A percentile compares a stretch with the other conserved stretches of the same genome.
Conservation (phyloP, 2,329 filamentous ascomycete genomes). For the Immersiporthe knoxdaviesiana region DNA sequence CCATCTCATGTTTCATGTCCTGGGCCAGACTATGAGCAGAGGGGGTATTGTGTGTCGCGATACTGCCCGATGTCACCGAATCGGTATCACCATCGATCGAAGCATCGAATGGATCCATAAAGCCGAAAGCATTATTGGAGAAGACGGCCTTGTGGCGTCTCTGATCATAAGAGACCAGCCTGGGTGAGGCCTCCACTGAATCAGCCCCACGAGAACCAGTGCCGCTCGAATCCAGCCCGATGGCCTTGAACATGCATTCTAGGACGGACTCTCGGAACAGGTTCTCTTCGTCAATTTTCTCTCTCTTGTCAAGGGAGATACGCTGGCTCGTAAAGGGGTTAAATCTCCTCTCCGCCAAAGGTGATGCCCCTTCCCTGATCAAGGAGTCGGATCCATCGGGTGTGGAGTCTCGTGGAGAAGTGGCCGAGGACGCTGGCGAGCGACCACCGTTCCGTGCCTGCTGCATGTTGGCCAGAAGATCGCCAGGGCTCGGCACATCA, state of each 20-base stretch:
- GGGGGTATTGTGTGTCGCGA: constrained; percentile 62
- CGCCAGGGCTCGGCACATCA: constrained; percentile 69
- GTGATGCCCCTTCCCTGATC: constrained; percentile 45
- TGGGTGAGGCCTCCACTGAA: constrained; percentile 84
- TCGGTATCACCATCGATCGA: constrained; percentile 83
- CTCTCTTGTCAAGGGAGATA: constrained; percentile 67
- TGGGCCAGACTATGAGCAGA: constrained; percentile 70
- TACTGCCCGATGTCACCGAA: constrained; percentile 74
- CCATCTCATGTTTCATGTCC: constrained; percentile 88
- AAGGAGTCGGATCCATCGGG: constrained; percentile 37
- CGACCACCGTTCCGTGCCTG: constrained; percentile 64
- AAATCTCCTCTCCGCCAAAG: constrained; percentile 54
- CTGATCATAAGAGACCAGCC: constrained; percentile 81
- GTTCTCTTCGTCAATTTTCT: constrained; percentile 84
- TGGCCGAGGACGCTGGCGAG: constrained; percentile 36
- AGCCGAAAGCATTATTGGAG: constrained; percentile 82
- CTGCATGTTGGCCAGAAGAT: constrained; percentile 79
- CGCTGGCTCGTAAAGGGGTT: constrained; percentile 61
- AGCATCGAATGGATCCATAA: constrained; percentile 82
- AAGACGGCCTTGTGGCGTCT: constrained; percentile 79
- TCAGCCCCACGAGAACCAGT: constrained; percentile 67
- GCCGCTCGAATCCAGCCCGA: constrained; percentile 75
- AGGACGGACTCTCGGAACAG: constrained; percentile 88
- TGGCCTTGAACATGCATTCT: constrained; percentile 93
- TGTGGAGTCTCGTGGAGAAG: constrained; percentile 35